These are phyloP conservation scores for Acrocalymma vagum DNA, from an alignment of 2,329 filamentous ascomycete genomes.

Conservation along the genomic window DNA sequence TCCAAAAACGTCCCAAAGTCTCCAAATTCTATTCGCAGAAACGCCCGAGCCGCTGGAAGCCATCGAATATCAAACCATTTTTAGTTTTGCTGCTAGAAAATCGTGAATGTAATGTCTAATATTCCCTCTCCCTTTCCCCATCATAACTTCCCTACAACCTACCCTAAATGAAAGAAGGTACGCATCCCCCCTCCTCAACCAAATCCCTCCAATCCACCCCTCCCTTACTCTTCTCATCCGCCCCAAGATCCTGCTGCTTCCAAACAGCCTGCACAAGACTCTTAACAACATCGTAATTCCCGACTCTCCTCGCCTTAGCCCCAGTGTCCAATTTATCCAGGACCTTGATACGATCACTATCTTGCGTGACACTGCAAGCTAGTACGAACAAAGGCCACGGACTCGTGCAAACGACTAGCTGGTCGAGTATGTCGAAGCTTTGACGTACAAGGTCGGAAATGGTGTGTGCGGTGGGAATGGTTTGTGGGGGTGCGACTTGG, in stretches of 20 bases:
- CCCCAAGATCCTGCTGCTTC: conserved; percentile 56
- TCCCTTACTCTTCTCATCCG: conserved; percentile 37
- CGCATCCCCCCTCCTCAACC: conserved; percentile 31
- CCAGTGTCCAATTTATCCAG: conserved; percentile 54
- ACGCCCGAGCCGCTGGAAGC: too few species aligned
- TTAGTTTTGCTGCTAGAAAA: too few species aligned
- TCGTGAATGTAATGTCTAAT: too few species aligned
- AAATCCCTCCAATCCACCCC: conserved; percentile 51
- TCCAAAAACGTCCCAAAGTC: too few species aligned
- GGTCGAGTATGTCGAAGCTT: conserved; percentile 48
- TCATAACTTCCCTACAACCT: too few species aligned
- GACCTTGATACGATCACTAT: conserved; percentile 53
- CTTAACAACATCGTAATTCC: conserved; percentile 56
- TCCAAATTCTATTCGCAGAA: too few species aligned
- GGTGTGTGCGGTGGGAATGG: conserved; percentile 29
- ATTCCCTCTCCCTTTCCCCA: too few species aligned
- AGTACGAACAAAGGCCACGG: conserved; percentile 61
- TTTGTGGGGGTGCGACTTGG: conserved; percentile 37
- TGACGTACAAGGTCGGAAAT: conserved; percentile 15
- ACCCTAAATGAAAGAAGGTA: conserved; percentile 40
- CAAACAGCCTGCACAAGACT: conserved; percentile 56
- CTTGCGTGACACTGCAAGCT: conserved; percentile 55
- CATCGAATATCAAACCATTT: too few species aligned
- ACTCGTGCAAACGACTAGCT: conserved; percentile 55
- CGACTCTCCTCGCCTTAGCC: conserved; percentile 54